Percentiles rank a stretch among this genome's conserved stretches.
Evolutionary conservation across 257 asterid genomes (phyloP).

Genomic region (Solanum paucissectum): DNA sequence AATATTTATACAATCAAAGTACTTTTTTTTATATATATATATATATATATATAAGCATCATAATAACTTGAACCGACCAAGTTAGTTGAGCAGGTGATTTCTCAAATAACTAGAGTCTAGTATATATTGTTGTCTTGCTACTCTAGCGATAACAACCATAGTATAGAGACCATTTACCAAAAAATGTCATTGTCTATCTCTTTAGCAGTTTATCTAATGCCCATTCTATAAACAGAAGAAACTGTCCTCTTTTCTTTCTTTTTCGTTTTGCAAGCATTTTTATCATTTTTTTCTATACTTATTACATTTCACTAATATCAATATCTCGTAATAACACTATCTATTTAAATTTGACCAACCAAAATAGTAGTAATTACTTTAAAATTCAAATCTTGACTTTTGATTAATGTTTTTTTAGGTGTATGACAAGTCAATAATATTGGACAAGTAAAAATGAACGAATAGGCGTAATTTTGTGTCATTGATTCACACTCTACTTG

Average conservation of each 20-base stretch:
- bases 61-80: not conserved
- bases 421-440: too few species aligned
- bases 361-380: not conserved
- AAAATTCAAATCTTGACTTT: not conserved
- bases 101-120: not conserved
- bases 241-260: not conserved
- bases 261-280: not conserved
- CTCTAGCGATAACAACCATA: not conserved
- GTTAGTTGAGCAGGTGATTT: too few species aligned
- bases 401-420: not conserved
- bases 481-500: not conserved
- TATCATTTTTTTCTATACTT: not conserved
- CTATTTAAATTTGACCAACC: not conserved
- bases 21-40: too few species aligned
- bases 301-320: not conserved
- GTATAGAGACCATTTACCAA: not conserved
- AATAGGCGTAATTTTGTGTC: not conserved
- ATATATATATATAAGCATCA: not conserved
- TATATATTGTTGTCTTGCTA: not conserved
- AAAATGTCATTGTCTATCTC: not conserved
- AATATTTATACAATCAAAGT: not conserved
- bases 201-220: not conserved
- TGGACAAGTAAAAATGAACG: too few species aligned
- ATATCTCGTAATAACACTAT: not conserved
- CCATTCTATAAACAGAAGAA: not conserved